A percentile compares a stretch with the other conserved stretches of the same genome.
Conservation (phyloP, 208 protist species). For the Crithidia sp. region DNA sequence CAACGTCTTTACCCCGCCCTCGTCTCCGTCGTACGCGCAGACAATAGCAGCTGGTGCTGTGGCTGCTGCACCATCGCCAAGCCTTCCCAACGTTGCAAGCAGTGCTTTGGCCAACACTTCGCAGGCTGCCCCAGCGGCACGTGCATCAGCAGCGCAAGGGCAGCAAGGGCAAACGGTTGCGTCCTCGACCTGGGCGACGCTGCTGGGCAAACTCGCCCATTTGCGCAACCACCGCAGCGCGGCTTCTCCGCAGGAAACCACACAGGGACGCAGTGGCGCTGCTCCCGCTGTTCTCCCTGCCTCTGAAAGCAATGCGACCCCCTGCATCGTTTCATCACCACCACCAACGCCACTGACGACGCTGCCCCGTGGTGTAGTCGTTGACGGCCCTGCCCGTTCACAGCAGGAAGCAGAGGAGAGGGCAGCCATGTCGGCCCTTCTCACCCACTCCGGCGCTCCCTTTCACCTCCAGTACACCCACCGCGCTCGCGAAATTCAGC, state of each 20-base stretch:
- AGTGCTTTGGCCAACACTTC: background rate
- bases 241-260: background rate
- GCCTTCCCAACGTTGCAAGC: no score
- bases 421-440: background rate
- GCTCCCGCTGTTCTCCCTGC: no score
- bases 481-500: slow-evolving; percentile 21
- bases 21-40: no score
- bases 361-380: no score
- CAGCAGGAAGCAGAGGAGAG: background rate
- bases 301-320: no score
- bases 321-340: no score
- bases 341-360: no score
- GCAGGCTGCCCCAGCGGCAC: background rate
- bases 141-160: background rate
- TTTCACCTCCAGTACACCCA: slow-evolving; percentile 34
- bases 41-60: no score
- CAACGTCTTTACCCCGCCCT: no score
- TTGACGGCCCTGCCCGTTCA: no score
- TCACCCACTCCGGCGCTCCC: slow-evolving; percentile 21
- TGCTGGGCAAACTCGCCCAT: background rate
- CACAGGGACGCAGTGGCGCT: no score
- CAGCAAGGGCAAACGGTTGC: background rate
- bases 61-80: no score
- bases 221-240: background rate
- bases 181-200: background rate